A percentile compares a stretch with the other conserved stretches of the same genome.
phyloP scores from a whole-genome alignment of 1,284 basidiomycete genomes.

The Ustilago trichophora region DNA sequence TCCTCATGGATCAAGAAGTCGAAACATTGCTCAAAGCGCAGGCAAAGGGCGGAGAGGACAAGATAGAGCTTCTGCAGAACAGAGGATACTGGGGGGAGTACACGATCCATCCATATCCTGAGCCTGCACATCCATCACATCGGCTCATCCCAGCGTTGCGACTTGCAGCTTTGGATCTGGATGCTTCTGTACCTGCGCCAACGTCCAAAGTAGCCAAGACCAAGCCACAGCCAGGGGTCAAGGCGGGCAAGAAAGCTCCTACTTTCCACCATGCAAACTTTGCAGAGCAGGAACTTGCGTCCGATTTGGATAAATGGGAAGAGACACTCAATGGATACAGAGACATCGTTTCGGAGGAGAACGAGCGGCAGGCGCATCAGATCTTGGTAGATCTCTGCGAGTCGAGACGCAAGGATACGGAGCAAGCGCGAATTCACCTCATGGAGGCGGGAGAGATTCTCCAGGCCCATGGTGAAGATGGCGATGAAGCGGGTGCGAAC shows the following conservation, averaged over 20 bases:
- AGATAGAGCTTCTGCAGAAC: conserved; percentile 52
- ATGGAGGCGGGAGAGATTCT: conserved; percentile 3
- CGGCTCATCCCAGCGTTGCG: conserved; percentile 55
- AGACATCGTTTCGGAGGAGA: conserved; percentile 34
- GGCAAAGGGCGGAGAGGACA: conserved; percentile 29
- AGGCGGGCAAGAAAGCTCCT: conserved; percentile 23
- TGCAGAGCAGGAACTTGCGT: neutral
- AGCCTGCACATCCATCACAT: conserved; percentile 60
- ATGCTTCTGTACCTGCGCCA: neutral
- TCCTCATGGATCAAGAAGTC: conserved; percentile 45
- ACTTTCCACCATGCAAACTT: neutral
- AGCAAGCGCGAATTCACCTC: neutral
- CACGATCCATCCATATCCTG: conserved; percentile 53
- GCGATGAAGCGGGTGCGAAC: neutral
- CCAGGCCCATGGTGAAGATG: neutral
- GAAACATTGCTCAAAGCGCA: conserved; percentile 22
- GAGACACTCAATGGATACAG: conserved; percentile 39
- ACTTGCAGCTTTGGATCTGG: conserved; percentile 39
- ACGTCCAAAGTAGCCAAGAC: conserved; percentile 19
- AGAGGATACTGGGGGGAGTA: conserved; percentile 61
- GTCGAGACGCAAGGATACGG: neutral
- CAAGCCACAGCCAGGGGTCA: conserved; percentile 13
- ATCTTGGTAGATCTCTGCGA: conserved; percentile 15
- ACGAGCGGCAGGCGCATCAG: conserved; percentile 29
- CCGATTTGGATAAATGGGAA: conserved; percentile 39